phyloP scores from a whole-genome alignment of 2,329 filamentous ascomycete species.

The Cylindrodendrum hubeiense region DNA sequence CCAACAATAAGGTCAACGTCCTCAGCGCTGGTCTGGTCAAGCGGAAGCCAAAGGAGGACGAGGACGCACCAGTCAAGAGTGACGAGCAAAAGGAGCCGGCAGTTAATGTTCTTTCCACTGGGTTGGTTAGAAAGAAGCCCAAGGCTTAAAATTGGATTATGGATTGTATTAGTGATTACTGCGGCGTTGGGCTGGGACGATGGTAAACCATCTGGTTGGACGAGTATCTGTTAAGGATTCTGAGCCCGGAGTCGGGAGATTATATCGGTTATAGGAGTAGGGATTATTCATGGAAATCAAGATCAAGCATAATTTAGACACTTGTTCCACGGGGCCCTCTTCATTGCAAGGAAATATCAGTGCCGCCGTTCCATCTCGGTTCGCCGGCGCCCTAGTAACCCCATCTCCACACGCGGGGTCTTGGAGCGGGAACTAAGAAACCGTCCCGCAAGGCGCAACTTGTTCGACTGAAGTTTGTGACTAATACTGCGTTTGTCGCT shows the following conservation, averaged over 20 bases:
- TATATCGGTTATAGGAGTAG: neutral
- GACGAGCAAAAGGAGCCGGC: slow-evolving; percentile 28
- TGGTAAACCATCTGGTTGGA: slow-evolving; percentile 4
- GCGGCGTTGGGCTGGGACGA: slow-evolving; percentile 25
- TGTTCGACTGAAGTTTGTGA: no score
- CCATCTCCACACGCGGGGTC: slow-evolving; percentile 9
- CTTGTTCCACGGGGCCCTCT: no score
- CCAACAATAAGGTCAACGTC: slow-evolving; percentile 56
- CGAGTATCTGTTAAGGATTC: neutral
- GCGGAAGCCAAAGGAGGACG: slow-evolving; percentile 64
- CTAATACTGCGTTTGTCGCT: no score
- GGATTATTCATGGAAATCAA: neutral
- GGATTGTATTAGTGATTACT: slow-evolving; percentile 8
- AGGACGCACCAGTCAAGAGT: slow-evolving; percentile 24
- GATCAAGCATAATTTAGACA: neutral
- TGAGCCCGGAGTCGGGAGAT: slow-evolving; percentile 33
- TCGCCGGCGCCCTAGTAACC: neutral
- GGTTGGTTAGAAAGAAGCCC: slow-evolving; percentile 69
- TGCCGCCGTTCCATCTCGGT: neutral
- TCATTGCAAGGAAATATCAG: neutral
- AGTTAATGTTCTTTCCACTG: slow-evolving; percentile 62
- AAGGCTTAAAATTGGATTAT: slow-evolving; percentile 50
- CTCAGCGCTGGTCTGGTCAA: slow-evolving; percentile 61
- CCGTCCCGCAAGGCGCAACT: neutral
- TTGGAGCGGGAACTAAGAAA: neutral